A percentile compares a stretch with the other conserved stretches of the same genome.
phyloP scores from a whole-genome alignment of 306 rosid genomes.

The Casuarina glauca region DNA sequence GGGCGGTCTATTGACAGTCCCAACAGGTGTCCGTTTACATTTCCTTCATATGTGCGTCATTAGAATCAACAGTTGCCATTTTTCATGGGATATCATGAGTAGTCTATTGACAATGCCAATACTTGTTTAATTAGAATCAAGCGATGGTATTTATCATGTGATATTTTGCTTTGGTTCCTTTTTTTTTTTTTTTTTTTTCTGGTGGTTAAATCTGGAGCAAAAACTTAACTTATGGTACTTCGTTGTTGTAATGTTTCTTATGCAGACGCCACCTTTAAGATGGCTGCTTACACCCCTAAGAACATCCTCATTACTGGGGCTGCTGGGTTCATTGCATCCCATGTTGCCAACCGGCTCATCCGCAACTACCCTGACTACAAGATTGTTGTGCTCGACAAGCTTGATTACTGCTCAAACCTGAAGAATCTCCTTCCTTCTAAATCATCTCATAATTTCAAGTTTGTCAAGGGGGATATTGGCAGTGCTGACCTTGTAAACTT shows the following conservation, averaged over 20 bases:
- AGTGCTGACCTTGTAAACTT: conserved; percentile 94
- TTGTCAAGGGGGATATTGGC: conserved; percentile 89
- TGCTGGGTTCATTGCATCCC: conserved; percentile 94
- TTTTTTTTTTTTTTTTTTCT: not conserved
- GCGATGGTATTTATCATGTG: too few species aligned
- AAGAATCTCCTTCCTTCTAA: conserved; percentile 79
- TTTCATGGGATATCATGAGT: not conserved
- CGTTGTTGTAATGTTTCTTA: conserved; percentile 7
- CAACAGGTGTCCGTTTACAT: not conserved
- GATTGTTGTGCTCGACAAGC: conserved; percentile 91
- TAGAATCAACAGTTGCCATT: not conserved
- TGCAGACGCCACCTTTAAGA: conserved; percentile 42
- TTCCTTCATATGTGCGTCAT: too few species aligned
- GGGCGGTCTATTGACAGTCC: conserved; percentile 7
- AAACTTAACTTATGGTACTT: not conserved
- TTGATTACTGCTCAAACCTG: conserved; percentile 86
- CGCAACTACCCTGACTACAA: conserved; percentile 74
- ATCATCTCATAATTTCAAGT: conserved; percentile 79
- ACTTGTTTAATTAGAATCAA: too few species aligned
- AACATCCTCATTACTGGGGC: conserved; percentile 93
- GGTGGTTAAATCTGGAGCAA: conserved; percentile 6
- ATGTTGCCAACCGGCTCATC: conserved; percentile 85
- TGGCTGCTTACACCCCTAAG: conserved; percentile 79
- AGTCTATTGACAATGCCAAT: too few species aligned
- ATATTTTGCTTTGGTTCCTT: too few species aligned